Evolutionary conservation across 371 early-diverging fungal species (phyloP).

Genomic region (Haplosporangium sp.): DNA sequence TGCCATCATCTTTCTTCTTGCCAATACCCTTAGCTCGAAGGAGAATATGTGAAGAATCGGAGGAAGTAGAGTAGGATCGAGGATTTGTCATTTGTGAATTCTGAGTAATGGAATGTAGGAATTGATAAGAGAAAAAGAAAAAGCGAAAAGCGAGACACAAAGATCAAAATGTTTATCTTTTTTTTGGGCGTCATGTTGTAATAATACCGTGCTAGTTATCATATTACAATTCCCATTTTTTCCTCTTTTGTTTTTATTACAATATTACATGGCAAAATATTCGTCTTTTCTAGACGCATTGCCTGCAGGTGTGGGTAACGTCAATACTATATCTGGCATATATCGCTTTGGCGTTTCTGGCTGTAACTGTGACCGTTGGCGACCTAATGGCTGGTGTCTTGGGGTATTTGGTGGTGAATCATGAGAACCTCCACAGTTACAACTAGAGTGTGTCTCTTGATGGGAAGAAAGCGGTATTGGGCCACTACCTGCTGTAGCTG

Average conservation of each 20-base stretch:
- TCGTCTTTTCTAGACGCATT: slow-evolving; percentile 12
- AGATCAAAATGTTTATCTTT: neutral
- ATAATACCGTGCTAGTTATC: neutral
- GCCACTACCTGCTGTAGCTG: neutral
- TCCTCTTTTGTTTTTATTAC: neutral
- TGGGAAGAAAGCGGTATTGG: neutral
- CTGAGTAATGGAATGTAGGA: neutral
- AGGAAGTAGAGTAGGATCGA: neutral
- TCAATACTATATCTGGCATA: slow-evolving; percentile 49
- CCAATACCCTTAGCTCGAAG: slow-evolving; percentile 39
- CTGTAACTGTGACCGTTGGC: neutral
- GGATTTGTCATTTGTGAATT: neutral
- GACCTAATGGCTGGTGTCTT: neutral
- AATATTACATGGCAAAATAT: slow-evolving; percentile 37
- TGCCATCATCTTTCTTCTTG: slow-evolving; percentile 58
- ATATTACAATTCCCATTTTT: neutral
- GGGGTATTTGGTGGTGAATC: slow-evolving; percentile 1
- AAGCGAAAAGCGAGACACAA: neutral
- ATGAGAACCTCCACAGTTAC: neutral
- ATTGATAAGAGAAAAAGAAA: neutral
- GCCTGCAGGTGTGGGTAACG: slow-evolving; percentile 39
- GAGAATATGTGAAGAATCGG: slow-evolving; percentile 7
- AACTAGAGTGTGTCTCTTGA: neutral
- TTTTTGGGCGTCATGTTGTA: neutral
- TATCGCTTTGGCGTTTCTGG: neutral